phyloP scores from a whole-genome alignment of 129 eudicot genomes.

The Arctium minus region DNA sequence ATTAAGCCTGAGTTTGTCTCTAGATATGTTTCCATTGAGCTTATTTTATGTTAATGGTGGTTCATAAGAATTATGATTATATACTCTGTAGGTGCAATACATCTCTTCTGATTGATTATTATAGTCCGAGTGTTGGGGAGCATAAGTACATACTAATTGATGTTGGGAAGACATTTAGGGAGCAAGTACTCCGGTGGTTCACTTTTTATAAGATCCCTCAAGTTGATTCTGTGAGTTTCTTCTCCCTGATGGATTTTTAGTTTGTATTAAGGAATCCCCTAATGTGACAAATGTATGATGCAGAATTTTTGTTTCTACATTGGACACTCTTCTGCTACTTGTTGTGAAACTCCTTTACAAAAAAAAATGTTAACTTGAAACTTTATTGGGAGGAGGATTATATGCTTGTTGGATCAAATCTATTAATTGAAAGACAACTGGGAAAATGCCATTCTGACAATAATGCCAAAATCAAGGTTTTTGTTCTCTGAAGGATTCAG shows the following conservation, averaged over 20 bases:
- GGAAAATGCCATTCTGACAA: neutral
- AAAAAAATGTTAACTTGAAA: neutral
- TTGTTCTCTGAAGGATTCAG: neutral
- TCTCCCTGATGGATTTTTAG: conserved; percentile 6
- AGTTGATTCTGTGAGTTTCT: conserved; percentile 84
- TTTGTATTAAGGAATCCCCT: neutral
- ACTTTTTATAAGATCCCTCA: conserved; percentile 75
- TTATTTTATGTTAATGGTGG: conserved; percentile 8
- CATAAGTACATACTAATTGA: conserved; percentile 91
- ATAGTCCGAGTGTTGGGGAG: conserved; percentile 49
- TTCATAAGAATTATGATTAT: conserved; percentile 11
- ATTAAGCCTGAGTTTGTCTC: neutral
- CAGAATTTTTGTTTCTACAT: neutral
- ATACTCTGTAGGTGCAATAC: conserved; percentile 82
- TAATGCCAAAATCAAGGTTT: neutral
- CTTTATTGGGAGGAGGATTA: neutral
- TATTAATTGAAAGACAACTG: neutral
- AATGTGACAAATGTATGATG: conserved; percentile 1
- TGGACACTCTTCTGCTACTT: neutral
- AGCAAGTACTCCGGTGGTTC: conserved; percentile 98
- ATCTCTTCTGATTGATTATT: conserved; percentile 91
- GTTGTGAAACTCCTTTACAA: neutral
- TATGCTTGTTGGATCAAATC: neutral
- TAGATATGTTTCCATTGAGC: neutral
- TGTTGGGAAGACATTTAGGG: conserved; percentile 96